Evolutionary conservation across 2,329 filamentous ascomycete genomes (phyloP).

Genomic region (Fusarium temperatum): DNA sequence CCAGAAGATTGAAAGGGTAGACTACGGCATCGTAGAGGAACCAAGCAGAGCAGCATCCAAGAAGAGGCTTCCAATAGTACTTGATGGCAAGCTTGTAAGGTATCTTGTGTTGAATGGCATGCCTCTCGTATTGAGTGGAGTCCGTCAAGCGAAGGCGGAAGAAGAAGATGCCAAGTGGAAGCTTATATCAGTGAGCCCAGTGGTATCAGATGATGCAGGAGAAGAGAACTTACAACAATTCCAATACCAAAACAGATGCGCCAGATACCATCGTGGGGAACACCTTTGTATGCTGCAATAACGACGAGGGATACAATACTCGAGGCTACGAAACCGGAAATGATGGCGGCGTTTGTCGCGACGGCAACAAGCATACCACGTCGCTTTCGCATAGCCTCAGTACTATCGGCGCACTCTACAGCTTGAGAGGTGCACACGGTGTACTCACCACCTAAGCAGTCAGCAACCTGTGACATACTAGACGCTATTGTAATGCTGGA

Average conservation of each 20-base stretch:
- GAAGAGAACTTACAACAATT: neutral
- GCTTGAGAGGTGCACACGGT: neutral
- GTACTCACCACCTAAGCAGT: neutral
- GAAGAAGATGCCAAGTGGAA: neutral
- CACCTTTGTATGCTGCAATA: neutral
- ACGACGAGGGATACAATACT: neutral
- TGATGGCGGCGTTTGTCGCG: neutral
- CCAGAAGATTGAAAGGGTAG: neutral
- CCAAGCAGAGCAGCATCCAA: neutral
- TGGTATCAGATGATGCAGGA: rapidly evolving
- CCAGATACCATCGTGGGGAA: neutral
- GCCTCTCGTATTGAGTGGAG: neutral
- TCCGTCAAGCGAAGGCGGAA: neutral
- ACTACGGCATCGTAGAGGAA: neutral
- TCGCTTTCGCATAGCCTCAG: neutral
- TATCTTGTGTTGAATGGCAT: neutral
- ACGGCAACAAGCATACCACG: neutral
- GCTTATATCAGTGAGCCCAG: neutral
- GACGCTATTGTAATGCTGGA: too few species aligned
- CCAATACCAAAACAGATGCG: neutral
- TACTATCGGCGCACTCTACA: neutral
- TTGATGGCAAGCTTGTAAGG: neutral
- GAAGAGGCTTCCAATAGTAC: neutral
- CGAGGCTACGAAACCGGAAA: neutral
- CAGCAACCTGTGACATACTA: too few species aligned